A percentile compares a stretch with the other conserved stretches of the same genome.
Evolutionary conservation across 1,139 yeast genomes (phyloP).

Genomic region (Diutina neorugosa): DNA sequence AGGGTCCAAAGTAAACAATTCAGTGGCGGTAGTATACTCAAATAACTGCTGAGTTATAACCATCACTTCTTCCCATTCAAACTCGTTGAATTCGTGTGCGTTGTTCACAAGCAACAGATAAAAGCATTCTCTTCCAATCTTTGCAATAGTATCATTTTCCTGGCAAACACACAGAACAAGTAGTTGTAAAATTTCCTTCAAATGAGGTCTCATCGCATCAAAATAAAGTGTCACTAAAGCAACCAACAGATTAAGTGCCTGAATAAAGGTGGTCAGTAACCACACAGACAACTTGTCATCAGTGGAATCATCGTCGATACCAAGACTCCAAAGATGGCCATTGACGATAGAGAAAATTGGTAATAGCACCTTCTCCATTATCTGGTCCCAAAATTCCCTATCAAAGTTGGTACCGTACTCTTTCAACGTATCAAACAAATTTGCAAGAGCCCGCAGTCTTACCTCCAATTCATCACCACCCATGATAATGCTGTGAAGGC

Average conservation of each 20-base stretch:
- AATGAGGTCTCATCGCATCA: conserved; percentile 54
- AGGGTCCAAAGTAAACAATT: conserved; percentile 67
- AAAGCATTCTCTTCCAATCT: conserved; percentile 85
- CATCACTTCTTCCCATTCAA: conserved; percentile 70
- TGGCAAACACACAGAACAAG: conserved; percentile 86
- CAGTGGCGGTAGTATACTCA: conserved; percentile 74
- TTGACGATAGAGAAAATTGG: conserved; percentile 81
- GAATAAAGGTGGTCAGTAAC: conserved; percentile 92
- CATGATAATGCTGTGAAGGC: conserved; percentile 85
- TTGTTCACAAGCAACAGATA: conserved; percentile 69
- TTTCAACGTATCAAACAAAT: conserved; percentile 68
- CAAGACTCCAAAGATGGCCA: conserved; percentile 56
- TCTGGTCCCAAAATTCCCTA: conserved; percentile 66
- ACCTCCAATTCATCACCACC: conserved; percentile 91
- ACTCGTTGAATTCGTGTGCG: conserved; percentile 43
- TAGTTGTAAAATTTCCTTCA: conserved; percentile 67
- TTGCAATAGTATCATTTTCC: conserved; percentile 91
- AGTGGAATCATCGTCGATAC: conserved; percentile 27
- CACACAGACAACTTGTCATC: conserved; percentile 85
- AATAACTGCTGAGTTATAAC: conserved; percentile 57
- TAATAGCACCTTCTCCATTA: conserved; percentile 69
- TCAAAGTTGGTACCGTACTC: conserved; percentile 72
- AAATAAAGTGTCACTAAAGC: conserved; percentile 74
- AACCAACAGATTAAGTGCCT: conserved; percentile 84
- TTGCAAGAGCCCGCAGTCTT: conserved; percentile 75